Percentiles rank a stretch among this genome's conserved stretches.
Conservation (phyloP, 73 alveolate genomes). For the Paramecium biaurelia region DNA sequence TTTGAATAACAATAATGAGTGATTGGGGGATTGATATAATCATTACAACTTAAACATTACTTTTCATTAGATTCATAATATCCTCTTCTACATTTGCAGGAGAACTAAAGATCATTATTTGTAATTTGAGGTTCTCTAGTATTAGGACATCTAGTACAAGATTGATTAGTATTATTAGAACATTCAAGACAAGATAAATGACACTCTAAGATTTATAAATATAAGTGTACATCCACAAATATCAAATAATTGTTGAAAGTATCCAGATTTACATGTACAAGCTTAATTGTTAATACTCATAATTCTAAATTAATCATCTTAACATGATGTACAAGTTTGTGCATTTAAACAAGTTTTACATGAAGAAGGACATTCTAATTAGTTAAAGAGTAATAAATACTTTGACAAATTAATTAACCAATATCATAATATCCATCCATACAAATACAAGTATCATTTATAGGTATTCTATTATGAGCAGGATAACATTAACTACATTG, state of each 20-base stretch:
- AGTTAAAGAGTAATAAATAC: background rate
- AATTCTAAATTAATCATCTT: background rate
- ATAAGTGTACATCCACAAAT: background rate
- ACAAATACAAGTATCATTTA: conserved; percentile 3
- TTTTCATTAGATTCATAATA: background rate
- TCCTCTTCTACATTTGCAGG: conserved; percentile 28
- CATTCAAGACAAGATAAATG: background rate
- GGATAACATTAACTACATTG: background rate
- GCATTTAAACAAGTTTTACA: background rate
- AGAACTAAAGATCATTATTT: background rate
- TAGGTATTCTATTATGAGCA: background rate
- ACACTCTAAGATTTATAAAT: background rate
- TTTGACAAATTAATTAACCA: background rate
- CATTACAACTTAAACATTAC: background rate
- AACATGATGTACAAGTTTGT: background rate
- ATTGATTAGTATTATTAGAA: background rate
- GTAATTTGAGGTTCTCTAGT: background rate
- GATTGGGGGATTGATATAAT: background rate
- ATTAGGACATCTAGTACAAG: conserved; percentile 39
- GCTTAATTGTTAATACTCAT: background rate
- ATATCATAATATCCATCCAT: background rate
- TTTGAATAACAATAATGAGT: background rate
- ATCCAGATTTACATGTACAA: conserved; percentile 29
- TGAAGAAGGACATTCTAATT: background rate
- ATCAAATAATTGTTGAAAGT: background rate